phyloP scores from a whole-genome alignment of 169 alveolate species.

The Toxoplasma gondii region DNA sequence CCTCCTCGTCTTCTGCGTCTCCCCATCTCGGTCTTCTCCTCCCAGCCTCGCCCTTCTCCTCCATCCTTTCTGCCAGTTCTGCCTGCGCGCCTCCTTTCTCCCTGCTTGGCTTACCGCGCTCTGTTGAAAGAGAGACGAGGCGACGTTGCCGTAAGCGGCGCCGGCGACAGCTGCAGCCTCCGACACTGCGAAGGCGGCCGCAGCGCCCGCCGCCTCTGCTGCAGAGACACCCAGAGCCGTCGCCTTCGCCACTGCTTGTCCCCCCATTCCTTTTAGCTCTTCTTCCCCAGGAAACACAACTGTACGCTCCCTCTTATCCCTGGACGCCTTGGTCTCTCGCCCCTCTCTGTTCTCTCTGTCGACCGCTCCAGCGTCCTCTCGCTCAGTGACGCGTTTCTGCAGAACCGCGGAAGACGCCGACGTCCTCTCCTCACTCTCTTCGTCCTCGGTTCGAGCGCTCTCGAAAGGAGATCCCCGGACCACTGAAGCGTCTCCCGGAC shows the following conservation, averaged over 20 bases:
- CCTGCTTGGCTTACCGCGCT: background rate
- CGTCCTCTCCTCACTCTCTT: too few relatives aligned
- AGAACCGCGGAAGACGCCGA: too few relatives aligned
- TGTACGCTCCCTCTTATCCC: background rate
- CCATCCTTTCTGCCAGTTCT: too few relatives aligned
- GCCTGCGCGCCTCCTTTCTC: too few relatives aligned
- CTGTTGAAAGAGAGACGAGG: background rate
- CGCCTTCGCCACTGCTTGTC: background rate
- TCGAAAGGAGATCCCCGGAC: too few relatives aligned
- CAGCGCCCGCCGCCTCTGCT: background rate
- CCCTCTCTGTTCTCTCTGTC: background rate
- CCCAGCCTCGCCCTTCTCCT: too few relatives aligned
- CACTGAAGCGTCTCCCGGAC: too few relatives aligned
- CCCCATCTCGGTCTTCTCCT: too few relatives aligned
- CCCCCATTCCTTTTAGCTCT: background rate
- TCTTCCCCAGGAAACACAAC: background rate
- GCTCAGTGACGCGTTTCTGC: too few relatives aligned
- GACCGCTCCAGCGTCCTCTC: too few relatives aligned
- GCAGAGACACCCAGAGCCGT: background rate
- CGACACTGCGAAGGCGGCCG: background rate
- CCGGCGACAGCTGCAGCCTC: constrained; percentile 11
- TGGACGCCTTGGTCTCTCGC: background rate
- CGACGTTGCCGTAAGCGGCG: constrained; percentile 1
- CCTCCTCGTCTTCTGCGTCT: too few relatives aligned
- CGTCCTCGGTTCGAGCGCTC: too few relatives aligned